Base-by-base conservation (phyloP, 345 rosid genomes). In the Gossypium turneri region DNA sequence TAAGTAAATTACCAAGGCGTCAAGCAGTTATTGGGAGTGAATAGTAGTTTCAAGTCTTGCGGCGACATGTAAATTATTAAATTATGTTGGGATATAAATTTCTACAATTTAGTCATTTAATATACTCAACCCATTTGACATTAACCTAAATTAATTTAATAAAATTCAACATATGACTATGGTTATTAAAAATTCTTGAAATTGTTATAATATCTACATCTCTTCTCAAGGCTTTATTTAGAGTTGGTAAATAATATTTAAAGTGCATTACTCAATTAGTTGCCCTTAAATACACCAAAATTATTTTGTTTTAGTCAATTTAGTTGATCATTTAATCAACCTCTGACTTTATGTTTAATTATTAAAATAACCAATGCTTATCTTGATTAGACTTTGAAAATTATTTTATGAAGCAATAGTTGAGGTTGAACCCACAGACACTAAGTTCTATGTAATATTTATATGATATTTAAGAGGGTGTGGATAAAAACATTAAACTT, bases 31-130 rank as follows among this genome's bases (percentile, higher is more conserved):
- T 29, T 29, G 38, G 38, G 12, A 47, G 51, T 12, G 12, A 12
- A 4, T 71, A 55, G 41, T 10, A 34, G 34, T 34, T 34, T 62
- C 67, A 62, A 62, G 4, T 34, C 22, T 62, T 34, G 47, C 12
- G 12, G 22, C 67, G 27, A 62, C 47, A 17, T 34, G 47, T 34
- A 38, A 62, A 34, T 50, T 3, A 50, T 43, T 11, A 24, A 34
- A 7, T 2, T 70, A 56, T 12, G 78, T 2, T 2, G 81, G 83
- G 87, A 83, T 83, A 81, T 61, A 79, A 82, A 67, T 22, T 22
- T 67, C 38, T 24, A 0, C 41, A 47, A 67, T 24, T 76, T 81
- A 70, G 70, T 83, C 43, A 16, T 29, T 65, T 4, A 73, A 60
- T 48, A 15, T 48, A 9, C 3, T 19, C 27, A 43, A 80, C 74